Base-by-base conservation (phyloP, 2,329 filamentous ascomycete genomes). In the Fusarium hainanense region DNA sequence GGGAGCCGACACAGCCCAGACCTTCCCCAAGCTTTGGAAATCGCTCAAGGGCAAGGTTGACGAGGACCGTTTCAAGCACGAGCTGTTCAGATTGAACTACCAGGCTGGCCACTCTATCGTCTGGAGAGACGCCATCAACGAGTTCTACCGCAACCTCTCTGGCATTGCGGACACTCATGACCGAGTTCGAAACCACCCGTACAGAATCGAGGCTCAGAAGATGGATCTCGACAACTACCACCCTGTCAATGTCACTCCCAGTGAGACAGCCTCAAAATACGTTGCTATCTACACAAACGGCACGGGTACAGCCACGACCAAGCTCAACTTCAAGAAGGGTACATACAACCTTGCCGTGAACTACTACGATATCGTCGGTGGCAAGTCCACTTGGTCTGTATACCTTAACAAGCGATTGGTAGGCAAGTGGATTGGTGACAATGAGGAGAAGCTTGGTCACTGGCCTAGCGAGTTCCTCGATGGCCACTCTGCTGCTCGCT, bases 31-130 rank as follows among this genome's bases (percentile, higher is more conserved):
- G 3, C 75, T 80, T 25, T 92, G 89, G 89, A 78, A 85, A 55
- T 79, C 81, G 0, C 79, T 92, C 0, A 71, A 83, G 52, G 86
- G 82, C 3, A 84, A 84, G 46, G 82, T 92, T 48, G 90, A 93
- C 75, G 65, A 78, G 7, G 83, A 90, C 77, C 83, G 89, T 25
- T 91, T 83, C 75, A 80, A 87, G 7, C 83, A 91, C 48, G 83
- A 87, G 34, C 80, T 87, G 1, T 88, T 85, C 78, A 84, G 87
- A 4, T 84, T 91, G 13, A 79, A 79, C 3, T 93, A 88, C 75
- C 90, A 92, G 77, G 88, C 90, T 0, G 90, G 90, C 0, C 91
- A 93, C 77, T 84, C 89, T 0, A 82, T 93, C 20, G 87, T 92
- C 18, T 93, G 91, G 90, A 84, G 90, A 16, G 90, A 92, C 73